Conservation (phyloP, 148 eudicot genomes). For the Rhododendron henanense region DNA sequence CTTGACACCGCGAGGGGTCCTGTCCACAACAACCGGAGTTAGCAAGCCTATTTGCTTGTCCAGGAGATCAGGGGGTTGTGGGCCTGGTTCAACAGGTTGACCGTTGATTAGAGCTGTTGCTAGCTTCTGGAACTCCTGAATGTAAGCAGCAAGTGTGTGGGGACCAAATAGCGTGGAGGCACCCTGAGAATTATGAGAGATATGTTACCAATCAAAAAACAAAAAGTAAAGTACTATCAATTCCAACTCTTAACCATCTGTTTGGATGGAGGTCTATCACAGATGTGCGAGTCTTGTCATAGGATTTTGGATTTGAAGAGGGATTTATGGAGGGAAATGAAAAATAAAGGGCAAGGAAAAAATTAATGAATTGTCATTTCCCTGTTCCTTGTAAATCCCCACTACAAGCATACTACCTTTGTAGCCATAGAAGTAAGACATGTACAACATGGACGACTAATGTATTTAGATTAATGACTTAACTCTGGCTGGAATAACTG, state of each 20-base stretch:
- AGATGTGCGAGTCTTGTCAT: background rate
- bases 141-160: slow-evolving; percentile 83
- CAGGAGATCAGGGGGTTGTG: slow-evolving; percentile 83
- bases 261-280: background rate
- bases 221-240: background rate
- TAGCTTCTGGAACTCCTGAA: slow-evolving; percentile 84
- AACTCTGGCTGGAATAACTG: background rate
- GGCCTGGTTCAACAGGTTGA: slow-evolving; percentile 54
- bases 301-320: background rate
- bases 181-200: slow-evolving; percentile 45
- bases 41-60: slow-evolving; percentile 78
- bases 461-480: background rate
- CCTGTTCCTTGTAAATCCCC: background rate
- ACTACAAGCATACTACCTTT: background rate
- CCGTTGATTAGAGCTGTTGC: slow-evolving; percentile 56
- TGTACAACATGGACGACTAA: background rate
- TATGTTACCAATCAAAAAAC: background rate
- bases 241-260: background rate
- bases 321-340: background rate
- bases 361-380: background rate
- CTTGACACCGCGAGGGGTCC: slow-evolving; percentile 52
- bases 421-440: background rate
- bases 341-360: background rate
- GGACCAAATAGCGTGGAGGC: slow-evolving; percentile 94
- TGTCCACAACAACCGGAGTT: slow-evolving; percentile 66